Base-by-base conservation (phyloP, 2,329 filamentous ascomycete species). In the Fusarium nygamai region DNA sequence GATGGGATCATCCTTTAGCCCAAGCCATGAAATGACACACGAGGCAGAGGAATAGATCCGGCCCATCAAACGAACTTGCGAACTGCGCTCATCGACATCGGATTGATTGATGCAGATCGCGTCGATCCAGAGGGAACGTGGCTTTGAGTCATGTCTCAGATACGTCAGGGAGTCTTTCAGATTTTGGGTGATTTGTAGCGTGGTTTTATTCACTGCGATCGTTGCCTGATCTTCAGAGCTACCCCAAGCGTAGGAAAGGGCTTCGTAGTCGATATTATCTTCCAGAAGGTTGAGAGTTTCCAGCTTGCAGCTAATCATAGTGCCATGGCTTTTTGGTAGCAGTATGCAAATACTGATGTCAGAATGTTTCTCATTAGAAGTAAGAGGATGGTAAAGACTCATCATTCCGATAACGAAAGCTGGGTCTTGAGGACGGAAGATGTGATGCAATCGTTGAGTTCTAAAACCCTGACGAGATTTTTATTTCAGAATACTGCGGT, bases 401-500 rank as follows among this genome's bases (percentile, higher is more conserved):
- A 29, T 48, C 33, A 6, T 33, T 1, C 0, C 7, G 8, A n/a
- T n/a, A 13, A 9, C 13, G 3, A 1, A 33, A n/a, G 29, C 3
- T 31, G 5, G 6, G 3, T 12, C 14, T 19, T 13, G 4, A 19
- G 3, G 29, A 19, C 3, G 3, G 11, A 13, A n/a, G 5, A 8
- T 13, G 47, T 4, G 29, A 31, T 50, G 16, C 4, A 3, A 31
- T 4, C 7, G 4, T 16, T 20, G 20, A 4, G 7, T 1, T 20
- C 20, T 29, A 5, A 2, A 47, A 12, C 12, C 19, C 6, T 17
- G 10, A 17, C 2, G 20, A n/a, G 10, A n/a, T n/a, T n/a, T 31
- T 10, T 6, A 10, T 38, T 38, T 38, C 36, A 38, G 29, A 12
- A 29, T 22, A 1, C 46, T 29, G 13, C 1, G 13, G 19, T 17